Base-by-base conservation (phyloP, 768 basidiomycete species). In the Leccinum disarticulatum region DNA sequence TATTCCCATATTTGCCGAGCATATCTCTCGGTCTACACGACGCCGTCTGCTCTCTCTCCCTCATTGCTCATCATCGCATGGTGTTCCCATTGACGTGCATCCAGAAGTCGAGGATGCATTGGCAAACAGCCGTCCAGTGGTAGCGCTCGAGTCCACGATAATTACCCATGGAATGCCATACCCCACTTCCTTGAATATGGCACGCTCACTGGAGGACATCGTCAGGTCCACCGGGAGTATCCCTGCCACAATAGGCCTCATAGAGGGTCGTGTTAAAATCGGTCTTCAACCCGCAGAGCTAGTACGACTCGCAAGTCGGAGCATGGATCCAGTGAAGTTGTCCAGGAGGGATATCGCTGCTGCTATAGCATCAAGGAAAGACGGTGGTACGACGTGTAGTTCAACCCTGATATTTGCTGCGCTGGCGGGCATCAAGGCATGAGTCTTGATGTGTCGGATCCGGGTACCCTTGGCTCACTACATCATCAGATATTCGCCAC, bases 121-220 rank as follows among this genome's bases (percentile, higher is more conserved):
- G 22, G 77, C 80, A 4, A 76, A 79, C 46, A 76, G 80, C 10
- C 78, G 76, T 61, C 86, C 94, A 19, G 79, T 98, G 49, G 93
- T 98, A 11, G 95, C 95, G 13, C 83, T 98, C 11, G 96, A 98
- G 72, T 92, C 90, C 2, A 88, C 96, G 1, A 83, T 98, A 55
- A 86, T 97, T 60, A 95, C 95, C 1, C 93, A 98, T 78, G 96
- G 94, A 19, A 85, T 96, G 77, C 92, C 93, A 0, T 85, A 85
- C 64, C 94, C 94, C 0, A 79, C 80, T 38, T 95, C 93, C 68
- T 71, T 88, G 6, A 78, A 87, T 28, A 86, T 90, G 25, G 87
- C 93, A 0, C 75, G 77, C 33, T 86, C 86, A 6, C 79, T 96
- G 19, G 93, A 94, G 72, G 70, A 68, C 7, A 87, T 90, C 52